phyloP scores from a whole-genome alignment of 2,329 filamentous ascomycete genomes.

The Trichoderma sp. region DNA sequence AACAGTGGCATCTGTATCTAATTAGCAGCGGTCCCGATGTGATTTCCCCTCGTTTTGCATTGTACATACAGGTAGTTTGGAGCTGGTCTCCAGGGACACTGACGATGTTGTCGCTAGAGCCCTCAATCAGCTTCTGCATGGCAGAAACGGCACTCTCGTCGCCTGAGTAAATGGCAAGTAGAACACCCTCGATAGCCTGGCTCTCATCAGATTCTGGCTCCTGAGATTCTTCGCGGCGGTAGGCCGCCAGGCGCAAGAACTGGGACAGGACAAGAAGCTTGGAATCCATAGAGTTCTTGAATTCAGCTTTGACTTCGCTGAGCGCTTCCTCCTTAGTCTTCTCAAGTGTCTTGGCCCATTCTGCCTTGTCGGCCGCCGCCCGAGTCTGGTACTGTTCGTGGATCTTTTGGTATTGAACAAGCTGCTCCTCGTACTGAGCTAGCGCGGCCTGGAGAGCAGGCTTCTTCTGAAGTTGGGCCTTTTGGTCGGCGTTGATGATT shows the following conservation, averaged over 20 bases:
- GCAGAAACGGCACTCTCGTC: constrained; percentile 74
- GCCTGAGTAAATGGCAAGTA: constrained; percentile 78
- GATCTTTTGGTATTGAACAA: constrained; percentile 74
- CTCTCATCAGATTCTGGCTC: constrained; percentile 71
- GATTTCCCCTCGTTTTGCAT: neutral
- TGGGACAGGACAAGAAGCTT: constrained; percentile 74
- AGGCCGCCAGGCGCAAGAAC: constrained; percentile 78
- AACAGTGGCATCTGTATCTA: constrained; percentile 42
- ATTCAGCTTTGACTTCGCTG: constrained; percentile 55
- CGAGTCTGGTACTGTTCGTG: constrained; percentile 71
- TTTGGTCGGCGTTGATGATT: constrained; percentile 82
- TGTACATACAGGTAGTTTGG: constrained; percentile 68
- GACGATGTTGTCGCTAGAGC: constrained; percentile 66
- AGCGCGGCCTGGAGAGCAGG: constrained; percentile 71
- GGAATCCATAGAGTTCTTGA: constrained; percentile 61
- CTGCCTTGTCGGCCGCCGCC: constrained; percentile 60
- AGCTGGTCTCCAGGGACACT: constrained; percentile 68
- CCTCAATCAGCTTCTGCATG: constrained; percentile 77
- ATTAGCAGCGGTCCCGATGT: constrained; percentile 31
- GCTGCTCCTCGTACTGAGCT: constrained; percentile 72
- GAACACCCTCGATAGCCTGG: constrained; percentile 77
- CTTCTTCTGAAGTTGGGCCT: constrained; percentile 76
- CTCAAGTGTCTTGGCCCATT: constrained; percentile 61
- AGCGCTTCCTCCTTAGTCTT: constrained; percentile 59
- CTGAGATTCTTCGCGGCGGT: constrained; percentile 71